Evolutionary conservation across 2,329 filamentous ascomycete species (phyloP), one percentile per base, ranked within the genome.

Genomic region (Coleophoma cylindrospora): DNA sequence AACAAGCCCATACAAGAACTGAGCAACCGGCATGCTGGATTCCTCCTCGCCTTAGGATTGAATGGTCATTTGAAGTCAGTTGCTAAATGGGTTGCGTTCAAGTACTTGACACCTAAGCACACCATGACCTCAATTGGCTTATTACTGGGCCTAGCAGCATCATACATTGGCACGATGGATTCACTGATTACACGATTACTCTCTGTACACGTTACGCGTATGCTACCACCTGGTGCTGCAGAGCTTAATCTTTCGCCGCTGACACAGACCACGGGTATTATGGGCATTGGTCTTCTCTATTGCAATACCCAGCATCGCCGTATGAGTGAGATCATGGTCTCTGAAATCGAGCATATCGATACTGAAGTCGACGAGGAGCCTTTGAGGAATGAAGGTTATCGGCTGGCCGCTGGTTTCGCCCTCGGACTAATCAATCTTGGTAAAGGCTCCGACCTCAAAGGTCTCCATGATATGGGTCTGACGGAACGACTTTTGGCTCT

Each of bases 321-420:
- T 36, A 99, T 99, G 94, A 97, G 91, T 64, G 94, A 99, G 66
- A 90, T 97, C 15, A 96, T 99, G 90, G 81, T 99, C 46, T 97
- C 92, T 0, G 94, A 99, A 66, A 94, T 99, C 53, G 91, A 96
- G 65, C 87, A 91, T 55, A 79, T 90, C 47, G 90, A 94, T 41
- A 72, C 76, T 22, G 79, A 88, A 36, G 87, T 92, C 48, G 91
- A 96, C 52, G 87, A 91, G 50, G 89, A 96, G 61, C 84, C 84
- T 19, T 71, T 97, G 45, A 84, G 92, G 21, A 92, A 95, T 63
- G 94, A 99, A 71, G 91, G 91, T n/a, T 99, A 99, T 67, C 84
- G 95, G 38, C 77, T 99, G 34, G 91, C 94, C 9, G 91, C 95
- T 15, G 95, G 94, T 0, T 96, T 96, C 61, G 87, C 95, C 0